Base-by-base conservation (phyloP, 129 eudicot genomes). In the Centrapalus pauciflorus region DNA sequence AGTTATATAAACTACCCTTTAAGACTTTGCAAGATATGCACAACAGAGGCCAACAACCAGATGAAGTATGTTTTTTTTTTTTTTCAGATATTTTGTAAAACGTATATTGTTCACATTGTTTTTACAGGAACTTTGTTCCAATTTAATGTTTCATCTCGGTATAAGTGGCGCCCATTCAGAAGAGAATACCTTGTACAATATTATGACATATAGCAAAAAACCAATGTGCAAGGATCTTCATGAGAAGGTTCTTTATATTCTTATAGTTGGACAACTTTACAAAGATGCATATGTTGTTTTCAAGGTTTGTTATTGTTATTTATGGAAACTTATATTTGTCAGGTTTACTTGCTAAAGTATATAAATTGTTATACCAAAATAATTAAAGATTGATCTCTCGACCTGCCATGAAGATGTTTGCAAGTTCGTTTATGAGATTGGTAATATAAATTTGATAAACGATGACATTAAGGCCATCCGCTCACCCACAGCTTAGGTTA, bases 21-120 rank as follows among this genome's bases (percentile, higher is more conserved):
- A 80, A 88, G 55, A 87, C 90, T 45, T 70, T 91, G 94, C 86
- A 83, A 77, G 97, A 91, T 76, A 91, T 91, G 97, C 90, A 85
- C 62, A 81, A 40, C 33, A 87, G 87, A 87, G 96, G 94, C 70
- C 84, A 91, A 70, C 94, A 75, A 58, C 86, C 84, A 23, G 87
- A 76, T 14, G 96, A 91, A 86, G 97, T 91, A 84, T 21, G 55
- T 20, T 64, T n/a, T n/a, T n/a, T n/a, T n/a, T n/a, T n/a, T n/a
- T n/a, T n/a, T n/a, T n/a, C n/a, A n/a, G n/a, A n/a, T n/a, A n/a
- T n/a, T n/a, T n/a, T n/a, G n/a, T n/a, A n/a, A n/a, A n/a, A n/a
- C n/a, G n/a, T n/a, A n/a, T n/a, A n/a, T n/a, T n/a, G n/a, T n/a
- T n/a, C n/a, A n/a, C 34, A 3, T 32, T 51, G 35, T 65, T 57